These are phyloP conservation scores for Leccinellum rugosiceps DNA, from an alignment of 768 basidiomycete genomes.

Conservation along the genomic window DNA sequence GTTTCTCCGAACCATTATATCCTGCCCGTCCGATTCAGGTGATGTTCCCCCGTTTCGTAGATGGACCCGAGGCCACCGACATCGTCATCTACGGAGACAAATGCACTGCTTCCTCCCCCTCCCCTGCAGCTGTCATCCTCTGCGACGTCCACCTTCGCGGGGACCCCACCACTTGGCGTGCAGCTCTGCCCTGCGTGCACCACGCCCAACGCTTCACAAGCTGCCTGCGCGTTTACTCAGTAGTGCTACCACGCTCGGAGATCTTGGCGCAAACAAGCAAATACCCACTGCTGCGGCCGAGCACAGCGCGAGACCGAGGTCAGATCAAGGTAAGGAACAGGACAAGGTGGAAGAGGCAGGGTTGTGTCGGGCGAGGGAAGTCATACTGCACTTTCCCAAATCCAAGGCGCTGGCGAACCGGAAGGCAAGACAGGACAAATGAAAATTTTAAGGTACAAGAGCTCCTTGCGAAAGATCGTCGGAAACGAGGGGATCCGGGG, in stretches of 20 bases:
- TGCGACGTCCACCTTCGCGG: constrained; percentile 17
- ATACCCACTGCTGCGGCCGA: constrained; percentile 18
- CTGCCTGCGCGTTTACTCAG: constrained; percentile 43
- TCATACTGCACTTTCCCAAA: constrained; percentile 38
- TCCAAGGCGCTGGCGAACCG: constrained; percentile 10
- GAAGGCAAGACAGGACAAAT: constrained; percentile 5
- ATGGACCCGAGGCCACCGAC: constrained; percentile 67
- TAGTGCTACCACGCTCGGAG: constrained; percentile 3
- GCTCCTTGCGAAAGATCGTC: constrained; percentile 33
- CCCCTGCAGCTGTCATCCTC: constrained; percentile 10
- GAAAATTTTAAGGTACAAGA: constrained; percentile 47
- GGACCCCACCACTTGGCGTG: constrained; percentile 33
- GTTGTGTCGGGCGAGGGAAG: constrained; percentile 34
- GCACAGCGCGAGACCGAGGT: background rate
- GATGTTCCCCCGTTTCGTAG: constrained; percentile 30
- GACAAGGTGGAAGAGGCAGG: constrained; percentile 28
- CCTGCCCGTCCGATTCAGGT: background rate
- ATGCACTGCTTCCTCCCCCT: constrained; percentile 9
- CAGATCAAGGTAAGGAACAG: constrained; percentile 16
- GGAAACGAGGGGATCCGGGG: constrained; percentile 17
- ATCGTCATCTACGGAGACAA: constrained; percentile 51
- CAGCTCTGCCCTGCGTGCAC: constrained; percentile 46
- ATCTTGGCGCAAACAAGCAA: constrained; percentile 21
- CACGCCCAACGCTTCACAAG: constrained; percentile 69
- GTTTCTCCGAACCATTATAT: background rate